Evolutionary conservation across 345 rosid species (phyloP).

Genomic region (Brassica juncea): DNA sequence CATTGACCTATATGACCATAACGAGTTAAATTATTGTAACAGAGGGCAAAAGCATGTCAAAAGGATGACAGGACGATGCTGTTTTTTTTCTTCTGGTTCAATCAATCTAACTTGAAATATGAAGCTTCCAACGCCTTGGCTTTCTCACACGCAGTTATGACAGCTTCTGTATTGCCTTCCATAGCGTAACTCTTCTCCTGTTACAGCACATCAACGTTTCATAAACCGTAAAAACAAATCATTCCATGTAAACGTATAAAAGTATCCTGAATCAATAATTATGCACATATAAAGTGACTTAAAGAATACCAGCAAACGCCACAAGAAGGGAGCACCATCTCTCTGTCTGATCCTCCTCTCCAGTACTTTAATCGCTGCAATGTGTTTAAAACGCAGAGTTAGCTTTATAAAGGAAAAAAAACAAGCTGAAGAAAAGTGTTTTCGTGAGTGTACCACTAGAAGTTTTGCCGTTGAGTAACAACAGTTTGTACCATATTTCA

Average conservation of each 20-base stretch:
- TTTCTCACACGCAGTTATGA: slow-evolving; percentile 42
- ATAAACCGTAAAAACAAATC: background rate
- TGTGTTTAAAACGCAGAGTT: background rate
- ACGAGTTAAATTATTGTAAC: slow-evolving; percentile 13
- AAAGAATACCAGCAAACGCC: slow-evolving; percentile 68
- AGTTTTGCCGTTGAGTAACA: background rate
- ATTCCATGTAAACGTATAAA: background rate
- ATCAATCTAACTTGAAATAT: slow-evolving; percentile 41
- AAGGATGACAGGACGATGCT: background rate
- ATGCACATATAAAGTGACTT: background rate
- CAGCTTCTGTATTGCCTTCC: slow-evolving; percentile 52
- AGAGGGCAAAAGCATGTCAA: background rate
- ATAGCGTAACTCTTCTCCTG: slow-evolving; percentile 68
- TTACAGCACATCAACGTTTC: background rate
- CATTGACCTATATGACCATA: slow-evolving; percentile 13
- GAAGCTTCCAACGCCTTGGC: slow-evolving; percentile 60
- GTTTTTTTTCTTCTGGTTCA: background rate
- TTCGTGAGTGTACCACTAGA: background rate
- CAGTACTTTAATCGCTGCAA: slow-evolving; percentile 57
- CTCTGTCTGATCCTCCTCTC: slow-evolving; percentile 54
- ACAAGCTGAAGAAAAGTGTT: background rate
- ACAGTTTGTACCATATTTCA: background rate
- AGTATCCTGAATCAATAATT: background rate
- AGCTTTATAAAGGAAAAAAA: background rate
- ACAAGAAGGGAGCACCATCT: slow-evolving; percentile 68